Percentiles rank a stretch among this genome's conserved stretches.
phyloP scores from a whole-genome alignment of 2,329 filamentous ascomycete species.

The Fusarium nygamai region DNA sequence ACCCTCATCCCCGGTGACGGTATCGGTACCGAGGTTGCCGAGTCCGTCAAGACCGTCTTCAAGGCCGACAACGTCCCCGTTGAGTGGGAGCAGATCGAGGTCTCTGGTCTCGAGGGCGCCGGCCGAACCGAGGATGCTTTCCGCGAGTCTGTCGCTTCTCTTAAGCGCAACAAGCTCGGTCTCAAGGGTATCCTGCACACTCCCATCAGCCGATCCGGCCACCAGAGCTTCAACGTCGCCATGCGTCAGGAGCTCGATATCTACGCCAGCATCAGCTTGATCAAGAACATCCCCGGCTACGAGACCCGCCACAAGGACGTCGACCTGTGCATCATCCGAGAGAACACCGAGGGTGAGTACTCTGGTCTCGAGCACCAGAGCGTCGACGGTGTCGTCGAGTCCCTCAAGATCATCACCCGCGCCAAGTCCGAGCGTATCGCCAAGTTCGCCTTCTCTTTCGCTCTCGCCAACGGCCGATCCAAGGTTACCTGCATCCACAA shows the following conservation, averaged over 20 bases:
- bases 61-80: slow-evolving; percentile 99
- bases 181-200: slow-evolving; percentile 99
- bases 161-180: slow-evolving; percentile 98
- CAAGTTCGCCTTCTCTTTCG: slow-evolving; percentile 98
- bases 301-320: slow-evolving; percentile 96
- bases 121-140: slow-evolving; percentile 95
- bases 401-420: slow-evolving; percentile 99
- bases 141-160: slow-evolving; percentile 91
- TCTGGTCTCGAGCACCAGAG: slow-evolving; percentile 99
- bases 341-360: slow-evolving; percentile 99
- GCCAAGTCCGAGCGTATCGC: slow-evolving; percentile 99
- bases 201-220: slow-evolving; percentile 93
- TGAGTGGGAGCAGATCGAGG: slow-evolving; percentile 98
- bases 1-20: slow-evolving; percentile 98
- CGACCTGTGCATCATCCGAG: slow-evolving; percentile 98
- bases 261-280: slow-evolving; percentile 95
- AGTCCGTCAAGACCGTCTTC: slow-evolving; percentile 99
- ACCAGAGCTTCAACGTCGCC: slow-evolving; percentile 99
- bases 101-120: slow-evolving; percentile 82
- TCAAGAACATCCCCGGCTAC: slow-evolving; percentile 99
- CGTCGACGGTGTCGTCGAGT: slow-evolving; percentile 95
- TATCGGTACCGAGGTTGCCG: slow-evolving; percentile 96
- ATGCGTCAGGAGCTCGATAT: slow-evolving; percentile 99
- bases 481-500: slow-evolving; percentile 99
- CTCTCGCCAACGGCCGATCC: slow-evolving; percentile 97